Base-by-base conservation (phyloP, 2,329 filamentous ascomycete genomes). In the Talaromyces albobiverticillius region DNA sequence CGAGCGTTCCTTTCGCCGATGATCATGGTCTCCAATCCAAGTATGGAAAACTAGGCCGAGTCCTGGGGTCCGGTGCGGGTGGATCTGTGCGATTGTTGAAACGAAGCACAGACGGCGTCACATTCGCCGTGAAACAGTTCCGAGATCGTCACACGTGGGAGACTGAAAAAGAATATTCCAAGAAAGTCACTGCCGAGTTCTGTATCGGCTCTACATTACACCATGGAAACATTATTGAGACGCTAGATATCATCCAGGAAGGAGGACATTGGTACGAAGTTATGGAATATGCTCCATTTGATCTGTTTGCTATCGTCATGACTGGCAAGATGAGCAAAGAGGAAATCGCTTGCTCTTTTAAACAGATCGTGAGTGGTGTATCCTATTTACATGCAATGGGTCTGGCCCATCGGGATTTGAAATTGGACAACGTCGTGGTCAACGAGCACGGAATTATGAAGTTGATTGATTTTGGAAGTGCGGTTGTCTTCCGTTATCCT, bases 361-460 rank as follows among this genome's bases (percentile, higher is more conserved):
- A 97, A 61, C 94, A 99, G 71, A 96, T 99, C 59, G 76, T 99
- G 54, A 96, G 88, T 66, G 94, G 94, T 49, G 92, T 97, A 32
- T 90, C 90, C 10, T 99, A 96, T 70, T 77, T 99, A 57, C 94
- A 99, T 72, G 89, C 89, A 68, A 94, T 96, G 84, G 94, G 94
- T 2, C 78, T 99, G 50, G 92, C 94, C 10, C 94, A 99, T 73
- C 85, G 94, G 42, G 94, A 99, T 77, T 68, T 99, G 64, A 99
- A 99, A 74, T 76, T 99, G 63, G 94, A 99, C 75, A 99, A 99
- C 63, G 94, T 99, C 18, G 94, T 99, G 25, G 92, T 99, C 56
- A 97, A 92, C 67, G 89, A 95, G 67, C 84, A 88, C 65, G 94
- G 94, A 2, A 97, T 99, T 64, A 96, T 99, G 91, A 99, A 99